Conservation (phyloP, 2,329 filamentous ascomycete genomes). For the Aspergillus latus region DNA sequence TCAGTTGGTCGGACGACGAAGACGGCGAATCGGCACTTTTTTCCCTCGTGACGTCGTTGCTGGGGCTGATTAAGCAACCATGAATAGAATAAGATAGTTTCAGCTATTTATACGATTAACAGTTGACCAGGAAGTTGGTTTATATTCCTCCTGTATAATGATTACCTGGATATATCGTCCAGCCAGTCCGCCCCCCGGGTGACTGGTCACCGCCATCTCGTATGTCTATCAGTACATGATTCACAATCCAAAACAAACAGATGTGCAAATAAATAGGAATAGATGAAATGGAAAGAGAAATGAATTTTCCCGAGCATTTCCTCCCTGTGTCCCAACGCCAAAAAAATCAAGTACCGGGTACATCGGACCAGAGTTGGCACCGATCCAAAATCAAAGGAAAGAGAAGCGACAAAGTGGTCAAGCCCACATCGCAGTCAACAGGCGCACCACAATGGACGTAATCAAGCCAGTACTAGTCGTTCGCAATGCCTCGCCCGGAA, state of each 20-base stretch:
- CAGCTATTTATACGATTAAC: neutral
- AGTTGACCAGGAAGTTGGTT: neutral
- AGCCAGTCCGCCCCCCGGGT: conserved; percentile 6
- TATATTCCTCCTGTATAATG: conserved; percentile 2
- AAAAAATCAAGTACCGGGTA: conserved; percentile 12
- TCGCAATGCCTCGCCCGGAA: conserved; percentile 11
- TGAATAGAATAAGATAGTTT: neutral
- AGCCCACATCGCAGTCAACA: conserved; percentile 8
- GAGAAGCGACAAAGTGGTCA: conserved; percentile 3
- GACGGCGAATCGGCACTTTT: conserved; percentile 13
- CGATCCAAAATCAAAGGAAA: conserved; percentile 8
- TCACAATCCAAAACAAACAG: conserved; percentile 14
- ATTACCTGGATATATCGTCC: conserved; percentile 15
- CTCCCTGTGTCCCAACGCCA: conserved; percentile 19
- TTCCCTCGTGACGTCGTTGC: conserved; percentile 16
- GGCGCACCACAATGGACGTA: conserved; percentile 4
- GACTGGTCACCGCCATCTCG: conserved; percentile 14
- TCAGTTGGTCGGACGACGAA: conserved; percentile 1
- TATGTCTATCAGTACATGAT: conserved; percentile 17
- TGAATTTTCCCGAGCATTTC: conserved; percentile 13
- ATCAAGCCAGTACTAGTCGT: conserved; percentile 6
- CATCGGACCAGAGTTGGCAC: conserved; percentile 9
- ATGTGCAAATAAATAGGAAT: conserved; percentile 12
- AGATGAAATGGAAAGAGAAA: conserved; percentile 19
- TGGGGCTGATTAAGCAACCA: conserved; percentile 8